These are phyloP conservation scores for Alternaria alternata DNA, from an alignment of 2,329 filamentous ascomycete genomes.

Conservation along the genomic window DNA sequence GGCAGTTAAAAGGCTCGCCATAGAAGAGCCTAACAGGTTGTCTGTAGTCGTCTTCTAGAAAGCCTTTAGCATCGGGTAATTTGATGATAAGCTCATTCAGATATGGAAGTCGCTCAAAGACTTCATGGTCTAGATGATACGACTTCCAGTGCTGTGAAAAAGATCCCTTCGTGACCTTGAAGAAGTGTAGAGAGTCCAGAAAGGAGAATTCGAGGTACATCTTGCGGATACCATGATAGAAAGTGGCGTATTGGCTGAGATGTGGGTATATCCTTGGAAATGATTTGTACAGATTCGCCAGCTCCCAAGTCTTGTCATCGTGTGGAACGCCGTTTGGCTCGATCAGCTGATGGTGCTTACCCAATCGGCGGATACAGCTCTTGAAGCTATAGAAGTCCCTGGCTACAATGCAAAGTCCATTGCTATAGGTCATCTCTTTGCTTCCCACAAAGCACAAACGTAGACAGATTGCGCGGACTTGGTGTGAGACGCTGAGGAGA, in stretches of 20 bases:
- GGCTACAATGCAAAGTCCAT: constrained; percentile 20
- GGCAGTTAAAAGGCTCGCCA: constrained; percentile 24
- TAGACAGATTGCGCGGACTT: constrained; percentile 33
- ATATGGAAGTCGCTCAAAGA: constrained; percentile 31
- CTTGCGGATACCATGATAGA: constrained; percentile 38
- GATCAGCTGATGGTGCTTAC: constrained; percentile 23
- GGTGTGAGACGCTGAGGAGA: constrained; percentile 32
- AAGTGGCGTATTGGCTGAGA: constrained; percentile 32
- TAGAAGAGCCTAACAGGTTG: constrained; percentile 31
- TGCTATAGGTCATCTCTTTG: neutral
- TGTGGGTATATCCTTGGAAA: constrained; percentile 35
- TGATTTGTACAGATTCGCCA: constrained; percentile 22
- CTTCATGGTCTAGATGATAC: constrained; percentile 16
- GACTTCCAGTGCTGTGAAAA: constrained; percentile 15
- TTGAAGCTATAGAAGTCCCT: neutral
- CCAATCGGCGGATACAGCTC: constrained; percentile 21
- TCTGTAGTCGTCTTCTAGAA: constrained; percentile 10
- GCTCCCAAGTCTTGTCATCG: neutral
- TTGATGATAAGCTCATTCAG: constrained; percentile 31
- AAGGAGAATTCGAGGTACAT: constrained; percentile 32
- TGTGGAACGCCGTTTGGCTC: constrained; percentile 19
- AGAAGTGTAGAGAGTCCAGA: constrained; percentile 34
- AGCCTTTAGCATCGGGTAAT: constrained; percentile 22
- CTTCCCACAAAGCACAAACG: constrained; percentile 32
- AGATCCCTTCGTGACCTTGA: constrained; percentile 28